A percentile compares a stretch with the other conserved stretches of the same genome.
These are phyloP conservation scores for Neopestalotiopsis sp. DNA, from an alignment of 2,329 filamentous ascomycete species.

Conservation along the genomic window DNA sequence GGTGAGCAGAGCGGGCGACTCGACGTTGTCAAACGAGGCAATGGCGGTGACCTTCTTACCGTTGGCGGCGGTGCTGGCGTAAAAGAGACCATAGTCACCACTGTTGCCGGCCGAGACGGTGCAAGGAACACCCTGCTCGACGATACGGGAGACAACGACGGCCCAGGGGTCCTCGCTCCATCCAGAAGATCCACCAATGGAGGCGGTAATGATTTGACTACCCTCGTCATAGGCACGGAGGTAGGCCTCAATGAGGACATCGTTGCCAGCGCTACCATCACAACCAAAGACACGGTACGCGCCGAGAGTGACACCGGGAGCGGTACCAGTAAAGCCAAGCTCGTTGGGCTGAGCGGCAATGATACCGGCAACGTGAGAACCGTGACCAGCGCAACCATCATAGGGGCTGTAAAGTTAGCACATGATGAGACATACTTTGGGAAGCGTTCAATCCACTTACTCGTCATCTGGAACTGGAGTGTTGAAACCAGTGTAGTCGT, in stretches of 20 bases:
- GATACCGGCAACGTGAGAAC: slow-evolving; percentile 67
- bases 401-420: slow-evolving; percentile 48
- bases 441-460: slow-evolving; percentile 20
- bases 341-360: slow-evolving; percentile 62
- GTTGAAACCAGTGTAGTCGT: slow-evolving; percentile 50
- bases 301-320: slow-evolving; percentile 60
- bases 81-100: slow-evolving; percentile 53
- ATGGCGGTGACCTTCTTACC: slow-evolving; percentile 54
- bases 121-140: slow-evolving; percentile 58
- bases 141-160: slow-evolving; percentile 56
- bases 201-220: slow-evolving; percentile 61
- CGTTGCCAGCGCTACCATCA: slow-evolving; percentile 53
- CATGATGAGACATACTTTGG: too few species aligned
- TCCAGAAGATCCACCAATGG: slow-evolving; percentile 56
- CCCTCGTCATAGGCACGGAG: slow-evolving; percentile 66
- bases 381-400: slow-evolving; percentile 62
- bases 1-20: slow-evolving; percentile 49
- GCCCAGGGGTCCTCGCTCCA: slow-evolving; percentile 60
- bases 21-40: slow-evolving; percentile 55
- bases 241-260: slow-evolving; percentile 64
- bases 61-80: slow-evolving; percentile 52
- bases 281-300: slow-evolving; percentile 66
- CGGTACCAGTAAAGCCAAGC: slow-evolving; percentile 62
- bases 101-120: slow-evolving; percentile 59
- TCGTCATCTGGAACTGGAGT: slow-evolving; percentile 35